Conservation (phyloP, 2,329 filamentous ascomycete genomes). For the Colletotrichum liaoningense region DNA sequence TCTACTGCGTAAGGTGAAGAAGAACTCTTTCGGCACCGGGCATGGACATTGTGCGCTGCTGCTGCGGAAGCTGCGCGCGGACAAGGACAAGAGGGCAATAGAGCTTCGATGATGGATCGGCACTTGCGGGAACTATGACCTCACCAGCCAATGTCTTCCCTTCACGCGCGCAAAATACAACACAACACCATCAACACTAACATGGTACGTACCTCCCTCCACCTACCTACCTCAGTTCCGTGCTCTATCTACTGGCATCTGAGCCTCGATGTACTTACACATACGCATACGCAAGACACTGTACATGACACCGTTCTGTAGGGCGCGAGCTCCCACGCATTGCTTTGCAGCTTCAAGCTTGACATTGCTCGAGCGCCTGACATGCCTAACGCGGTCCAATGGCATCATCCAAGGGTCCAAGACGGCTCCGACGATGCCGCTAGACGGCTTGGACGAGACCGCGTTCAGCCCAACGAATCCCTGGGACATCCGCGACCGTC, state of each 20-base stretch:
- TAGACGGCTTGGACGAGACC: conserved; percentile 21
- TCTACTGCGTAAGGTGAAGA: background rate
- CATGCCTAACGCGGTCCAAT: conserved; percentile 17
- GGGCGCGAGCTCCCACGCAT: background rate
- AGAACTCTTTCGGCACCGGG: background rate
- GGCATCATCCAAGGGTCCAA: conserved; percentile 34
- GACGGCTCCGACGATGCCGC: conserved; percentile 24
- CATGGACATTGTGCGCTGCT: conserved; percentile 1
- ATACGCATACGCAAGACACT: too few species aligned
- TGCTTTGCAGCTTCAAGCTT: background rate
- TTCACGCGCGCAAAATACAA: background rate
- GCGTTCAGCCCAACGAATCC: conserved; percentile 29
- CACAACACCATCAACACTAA: background rate
- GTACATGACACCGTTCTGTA: too few species aligned
- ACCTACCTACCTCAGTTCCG: background rate
- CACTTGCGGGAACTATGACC: conserved; percentile 38
- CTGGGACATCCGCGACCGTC: conserved; percentile 17
- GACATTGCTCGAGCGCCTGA: background rate
- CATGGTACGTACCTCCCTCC: background rate
- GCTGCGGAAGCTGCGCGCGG: background rate
- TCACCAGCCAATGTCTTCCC: conserved; percentile 31
- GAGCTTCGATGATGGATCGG: conserved; percentile 35
- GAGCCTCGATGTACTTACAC: background rate
- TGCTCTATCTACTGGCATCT: background rate
- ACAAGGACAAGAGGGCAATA: conserved; percentile 2